These are phyloP conservation scores for Sphaceloma murrayae DNA, from an alignment of 2,329 filamentous ascomycete species.

Conservation along the genomic window DNA sequence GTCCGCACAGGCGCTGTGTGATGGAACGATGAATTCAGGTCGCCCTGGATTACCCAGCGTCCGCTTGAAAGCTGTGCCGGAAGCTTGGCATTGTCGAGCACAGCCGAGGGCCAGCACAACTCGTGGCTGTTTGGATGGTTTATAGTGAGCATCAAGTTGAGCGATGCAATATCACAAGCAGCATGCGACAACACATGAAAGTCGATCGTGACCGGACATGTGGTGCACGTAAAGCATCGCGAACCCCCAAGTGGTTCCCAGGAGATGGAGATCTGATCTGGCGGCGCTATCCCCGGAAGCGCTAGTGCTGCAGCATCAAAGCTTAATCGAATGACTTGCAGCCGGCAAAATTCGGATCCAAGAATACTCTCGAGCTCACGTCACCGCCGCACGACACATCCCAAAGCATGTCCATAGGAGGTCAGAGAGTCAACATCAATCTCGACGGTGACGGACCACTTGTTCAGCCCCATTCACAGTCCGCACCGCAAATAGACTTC, in stretches of 20 bases:
- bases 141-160: too few species aligned
- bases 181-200: neutral
- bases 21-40: too few species aligned
- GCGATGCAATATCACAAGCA: neutral
- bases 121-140: too few species aligned
- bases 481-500: constrained; percentile 34
- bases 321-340: constrained; percentile 14
- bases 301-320: constrained; percentile 8
- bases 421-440: constrained; percentile 53
- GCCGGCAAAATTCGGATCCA: constrained; percentile 4
- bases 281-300: constrained; percentile 2
- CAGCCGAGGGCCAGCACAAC: too few species aligned
- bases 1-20: neutral
- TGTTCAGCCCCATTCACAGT: constrained; percentile 24
- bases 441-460: constrained; percentile 43
- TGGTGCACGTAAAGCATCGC: neutral
- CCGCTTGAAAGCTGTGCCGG: too few species aligned
- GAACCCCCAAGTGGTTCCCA: constrained; percentile 12
- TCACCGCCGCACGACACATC: neutral
- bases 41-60: too few species aligned
- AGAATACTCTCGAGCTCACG: neutral
- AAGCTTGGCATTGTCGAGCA: too few species aligned
- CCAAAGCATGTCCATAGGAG: constrained; percentile 34
- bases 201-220: neutral
- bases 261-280: constrained; percentile 8